phyloP scores from a whole-genome alignment of 2,329 filamentous ascomycete species.

The Xylariaceae sp. region DNA sequence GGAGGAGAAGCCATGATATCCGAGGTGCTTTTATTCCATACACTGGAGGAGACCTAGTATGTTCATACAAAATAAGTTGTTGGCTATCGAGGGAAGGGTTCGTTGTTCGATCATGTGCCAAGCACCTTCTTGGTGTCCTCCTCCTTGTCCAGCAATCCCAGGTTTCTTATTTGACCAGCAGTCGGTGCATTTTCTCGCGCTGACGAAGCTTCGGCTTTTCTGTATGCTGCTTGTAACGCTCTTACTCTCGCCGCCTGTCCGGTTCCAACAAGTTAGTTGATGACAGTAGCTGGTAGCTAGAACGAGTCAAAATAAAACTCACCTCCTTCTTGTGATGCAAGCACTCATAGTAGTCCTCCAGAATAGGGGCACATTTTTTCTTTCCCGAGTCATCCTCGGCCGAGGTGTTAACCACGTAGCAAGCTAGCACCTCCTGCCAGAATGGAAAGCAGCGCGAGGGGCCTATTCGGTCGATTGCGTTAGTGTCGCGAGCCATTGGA shows the following conservation, averaged over 20 bases:
- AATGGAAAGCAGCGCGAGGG: slow-evolving; percentile 91
- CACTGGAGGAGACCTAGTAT: slow-evolving; percentile 23
- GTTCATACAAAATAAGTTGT: slow-evolving; percentile 29
- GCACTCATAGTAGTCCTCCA: slow-evolving; percentile 99
- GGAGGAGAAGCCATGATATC: no score
- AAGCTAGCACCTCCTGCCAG: slow-evolving; percentile 98
- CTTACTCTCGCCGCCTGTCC: slow-evolving; percentile 74
- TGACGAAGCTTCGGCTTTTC: slow-evolving; percentile 74
- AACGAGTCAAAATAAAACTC: slow-evolving; percentile 13
- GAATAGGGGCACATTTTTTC: slow-evolving; percentile 79
- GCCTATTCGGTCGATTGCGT: slow-evolving; percentile 44
- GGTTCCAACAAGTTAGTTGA: slow-evolving; percentile 9
- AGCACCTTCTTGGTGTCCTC: slow-evolving; percentile 72
- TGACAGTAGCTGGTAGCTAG: slow-evolving; percentile 1
- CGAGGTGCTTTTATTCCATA: slow-evolving; percentile 20
- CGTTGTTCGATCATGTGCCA: slow-evolving; percentile 32
- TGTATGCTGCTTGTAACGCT: slow-evolving; percentile 81
- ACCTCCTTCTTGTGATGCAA: slow-evolving; percentile 99
- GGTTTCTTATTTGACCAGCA: slow-evolving; percentile 82
- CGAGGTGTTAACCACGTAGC: slow-evolving; percentile 93
- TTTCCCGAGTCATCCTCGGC: slow-evolving; percentile 78
- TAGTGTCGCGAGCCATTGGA: slow-evolving; percentile 18
- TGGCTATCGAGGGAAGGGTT: slow-evolving; percentile 16
- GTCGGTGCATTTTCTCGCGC: slow-evolving; percentile 80
- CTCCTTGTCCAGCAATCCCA: slow-evolving; percentile 82